phyloP scores from a whole-genome alignment of 2,329 filamentous ascomycete species.

The Aspergillus flavus region DNA sequence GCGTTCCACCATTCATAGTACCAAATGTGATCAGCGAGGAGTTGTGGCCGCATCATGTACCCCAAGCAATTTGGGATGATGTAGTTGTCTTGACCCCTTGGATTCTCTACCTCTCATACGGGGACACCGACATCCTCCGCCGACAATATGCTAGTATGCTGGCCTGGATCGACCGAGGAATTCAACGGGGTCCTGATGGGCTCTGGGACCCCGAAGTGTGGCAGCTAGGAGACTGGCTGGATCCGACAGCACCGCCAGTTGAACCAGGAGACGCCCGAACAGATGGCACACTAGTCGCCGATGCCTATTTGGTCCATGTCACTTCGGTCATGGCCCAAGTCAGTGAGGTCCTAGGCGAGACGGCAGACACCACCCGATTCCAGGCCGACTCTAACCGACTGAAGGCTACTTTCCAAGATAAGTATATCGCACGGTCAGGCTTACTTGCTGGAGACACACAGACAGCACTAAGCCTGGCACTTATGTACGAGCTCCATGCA shows the following conservation, averaged over 20 bases:
- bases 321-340: conserved; percentile 35
- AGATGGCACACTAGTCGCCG: conserved; percentile 40
- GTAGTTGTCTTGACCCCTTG: conserved; percentile 41
- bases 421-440: conserved; percentile 33
- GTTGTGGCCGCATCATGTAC: conserved; percentile 14
- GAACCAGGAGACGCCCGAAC: conserved; percentile 37
- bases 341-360: conserved; percentile 25
- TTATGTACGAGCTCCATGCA: conserved; percentile 29
- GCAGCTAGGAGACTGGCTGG: conserved; percentile 48
- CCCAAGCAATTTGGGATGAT: conserved; percentile 45
- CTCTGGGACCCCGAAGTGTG: conserved; percentile 39
- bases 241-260: conserved; percentile 41
- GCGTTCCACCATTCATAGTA: conserved; percentile 36
- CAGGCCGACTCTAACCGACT: conserved; percentile 19
- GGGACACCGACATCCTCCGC: conserved; percentile 38
- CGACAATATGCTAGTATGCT: conserved; percentile 41
- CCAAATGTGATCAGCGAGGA: conserved; percentile 25
- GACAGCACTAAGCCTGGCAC: conserved; percentile 30
- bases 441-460: conserved; percentile 35
- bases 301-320: conserved; percentile 43
- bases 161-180: conserved; percentile 39
- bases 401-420: conserved; percentile 30
- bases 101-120: conserved; percentile 36
- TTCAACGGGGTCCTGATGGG: conserved; percentile 33
- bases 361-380: conserved; percentile 25